Conservation (phyloP, 2,329 filamentous ascomycete genomes). For the Lachnellula arida region DNA sequence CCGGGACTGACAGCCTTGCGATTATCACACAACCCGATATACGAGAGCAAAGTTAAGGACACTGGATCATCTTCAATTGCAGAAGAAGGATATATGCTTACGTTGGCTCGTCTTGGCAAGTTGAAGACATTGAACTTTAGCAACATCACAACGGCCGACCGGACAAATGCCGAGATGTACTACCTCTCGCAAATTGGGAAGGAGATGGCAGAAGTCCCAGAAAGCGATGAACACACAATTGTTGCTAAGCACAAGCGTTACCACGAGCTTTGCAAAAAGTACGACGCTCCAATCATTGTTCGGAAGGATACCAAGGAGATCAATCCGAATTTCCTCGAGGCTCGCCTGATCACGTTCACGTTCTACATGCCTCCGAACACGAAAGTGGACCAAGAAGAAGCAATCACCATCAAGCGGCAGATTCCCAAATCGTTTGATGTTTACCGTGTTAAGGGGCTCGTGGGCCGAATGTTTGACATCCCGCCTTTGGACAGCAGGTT, state of each 20-base stretch:
- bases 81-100: slow-evolving; percentile 87
- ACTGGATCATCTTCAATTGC: slow-evolving; percentile 46
- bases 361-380: slow-evolving; percentile 35
- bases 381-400: slow-evolving; percentile 12
- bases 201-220: slow-evolving; percentile 60
- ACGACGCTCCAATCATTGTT: slow-evolving; percentile 65
- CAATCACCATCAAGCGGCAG: slow-evolving; percentile 25
- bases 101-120: slow-evolving; percentile 65
- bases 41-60: slow-evolving; percentile 39
- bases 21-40: slow-evolving; percentile 82
- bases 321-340: slow-evolving; percentile 78
- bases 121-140: slow-evolving; percentile 72
- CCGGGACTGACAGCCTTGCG: slow-evolving; percentile 72
- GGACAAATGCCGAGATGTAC: slow-evolving; percentile 86
- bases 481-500: slow-evolving; percentile 61
- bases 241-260: slow-evolving; percentile 67
- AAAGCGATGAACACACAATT: slow-evolving; percentile 49
- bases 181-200: slow-evolving; percentile 81
- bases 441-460: slow-evolving; percentile 76
- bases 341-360: slow-evolving; percentile 65
- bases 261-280: slow-evolving; percentile 64
- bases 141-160: slow-evolving; percentile 65
- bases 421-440: slow-evolving; percentile 76
- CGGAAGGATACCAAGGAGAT: slow-evolving; percentile 45
- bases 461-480: slow-evolving; percentile 64